Conservation (phyloP, 2,329 filamentous ascomycete species). For the Scedosporium dehoogii region DNA sequence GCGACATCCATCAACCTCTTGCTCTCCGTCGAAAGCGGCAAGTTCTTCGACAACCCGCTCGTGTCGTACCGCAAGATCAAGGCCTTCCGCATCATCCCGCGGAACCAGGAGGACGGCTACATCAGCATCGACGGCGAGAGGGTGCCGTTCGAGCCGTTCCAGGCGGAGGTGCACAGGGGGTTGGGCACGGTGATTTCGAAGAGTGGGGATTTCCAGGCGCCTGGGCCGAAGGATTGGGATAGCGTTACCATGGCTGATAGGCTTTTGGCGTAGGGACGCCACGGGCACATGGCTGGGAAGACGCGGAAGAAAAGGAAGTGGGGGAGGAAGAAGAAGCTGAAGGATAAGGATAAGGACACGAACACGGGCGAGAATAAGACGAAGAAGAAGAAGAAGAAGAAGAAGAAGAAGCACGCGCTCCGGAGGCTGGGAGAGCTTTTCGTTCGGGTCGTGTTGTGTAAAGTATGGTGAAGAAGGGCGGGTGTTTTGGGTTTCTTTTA, state of each 20-base stretch:
- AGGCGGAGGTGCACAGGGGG: slow-evolving; percentile 77
- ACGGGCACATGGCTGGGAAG: not conserved
- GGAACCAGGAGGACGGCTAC: slow-evolving; percentile 60
- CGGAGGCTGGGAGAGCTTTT: not conserved
- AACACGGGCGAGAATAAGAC: not conserved
- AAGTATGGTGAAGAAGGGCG: not conserved
- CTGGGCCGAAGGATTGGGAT: slow-evolving; percentile 43
- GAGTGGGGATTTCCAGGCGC: slow-evolving; percentile 60
- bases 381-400: not conserved
- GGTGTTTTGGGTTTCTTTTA: not conserved
- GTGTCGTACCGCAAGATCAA: slow-evolving; percentile 76
- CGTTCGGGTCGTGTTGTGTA: not conserved
- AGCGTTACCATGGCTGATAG: not conserved
- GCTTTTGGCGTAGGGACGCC: not conserved
- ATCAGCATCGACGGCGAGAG: slow-evolving; percentile 93
- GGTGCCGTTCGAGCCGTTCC: slow-evolving; percentile 79
- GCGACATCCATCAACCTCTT: slow-evolving; percentile 60
- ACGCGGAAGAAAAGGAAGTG: not conserved
- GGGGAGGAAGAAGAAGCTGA: no score
- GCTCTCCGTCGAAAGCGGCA: slow-evolving; percentile 58
- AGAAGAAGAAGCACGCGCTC: not conserved
- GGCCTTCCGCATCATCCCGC: slow-evolving; percentile 79
- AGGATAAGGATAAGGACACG: not conserved
- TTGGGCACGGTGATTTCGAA: slow-evolving; percentile 80
- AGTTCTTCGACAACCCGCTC: slow-evolving; percentile 69